Conservation (phyloP, 495 filamentous ascomycete species). For the Penicillium roqueforti region DNA sequence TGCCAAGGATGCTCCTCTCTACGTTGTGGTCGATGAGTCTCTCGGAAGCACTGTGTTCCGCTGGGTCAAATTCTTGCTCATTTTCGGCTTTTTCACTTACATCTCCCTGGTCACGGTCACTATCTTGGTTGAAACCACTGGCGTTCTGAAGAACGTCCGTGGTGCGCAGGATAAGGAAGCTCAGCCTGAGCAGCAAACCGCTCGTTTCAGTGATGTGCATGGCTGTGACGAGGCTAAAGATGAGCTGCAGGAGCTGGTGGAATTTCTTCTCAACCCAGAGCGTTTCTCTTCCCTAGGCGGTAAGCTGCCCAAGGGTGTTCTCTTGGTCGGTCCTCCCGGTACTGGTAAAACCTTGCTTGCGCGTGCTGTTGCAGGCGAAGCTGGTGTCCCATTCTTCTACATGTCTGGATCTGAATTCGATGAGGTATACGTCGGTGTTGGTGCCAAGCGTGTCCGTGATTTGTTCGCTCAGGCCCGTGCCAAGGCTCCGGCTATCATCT, state of each 20-base stretch:
- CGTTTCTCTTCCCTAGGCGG: constrained; percentile 88
- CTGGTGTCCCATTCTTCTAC: constrained; percentile 98
- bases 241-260: constrained; percentile 92
- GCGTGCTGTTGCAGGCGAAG: constrained; percentile 93
- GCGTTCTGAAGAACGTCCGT: constrained; percentile 71
- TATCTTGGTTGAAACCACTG: constrained; percentile 72
- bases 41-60: constrained; percentile 73
- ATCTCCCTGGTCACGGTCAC: constrained; percentile 69
- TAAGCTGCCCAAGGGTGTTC: constrained; percentile 93
- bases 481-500: constrained; percentile 93
- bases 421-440: constrained; percentile 96
- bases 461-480: constrained; percentile 82
- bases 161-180: constrained; percentile 72
- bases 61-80: constrained; percentile 81
- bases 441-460: constrained; percentile 95
- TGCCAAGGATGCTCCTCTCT: constrained; percentile 73
- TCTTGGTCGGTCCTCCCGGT: constrained; percentile 92
- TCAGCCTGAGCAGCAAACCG: constrained; percentile 82
- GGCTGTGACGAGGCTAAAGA: constrained; percentile 98
- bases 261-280: constrained; percentile 89
- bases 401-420: constrained; percentile 99
- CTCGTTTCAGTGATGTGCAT: constrained; percentile 90
- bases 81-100: constrained; percentile 72
- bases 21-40: constrained; percentile 95
- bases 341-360: constrained; percentile 98